These are phyloP conservation scores for Glomus cerebriforme DNA, from an alignment of 192 early-diverging fungal genomes.

Conservation along the genomic window DNA sequence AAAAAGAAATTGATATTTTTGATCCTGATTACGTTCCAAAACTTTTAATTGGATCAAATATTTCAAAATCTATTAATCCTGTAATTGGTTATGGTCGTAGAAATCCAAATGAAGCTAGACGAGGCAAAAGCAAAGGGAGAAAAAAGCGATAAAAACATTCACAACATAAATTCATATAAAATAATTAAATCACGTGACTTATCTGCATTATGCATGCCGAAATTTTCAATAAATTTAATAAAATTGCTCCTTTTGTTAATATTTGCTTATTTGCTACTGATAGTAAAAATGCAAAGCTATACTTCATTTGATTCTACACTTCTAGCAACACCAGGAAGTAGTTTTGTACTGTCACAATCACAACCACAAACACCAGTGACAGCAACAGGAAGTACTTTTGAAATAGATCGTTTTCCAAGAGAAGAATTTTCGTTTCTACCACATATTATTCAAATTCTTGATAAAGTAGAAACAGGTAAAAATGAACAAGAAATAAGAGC, in stretches of 20 bases:
- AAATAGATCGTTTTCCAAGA: constrained; percentile 15
- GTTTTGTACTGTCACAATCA: background rate
- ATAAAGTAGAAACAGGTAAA: constrained; percentile 2
- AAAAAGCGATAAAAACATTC: constrained; percentile 34
- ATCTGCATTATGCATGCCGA: too few relatives aligned
- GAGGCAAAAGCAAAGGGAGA: constrained; percentile 56
- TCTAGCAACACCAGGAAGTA: background rate
- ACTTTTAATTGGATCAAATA: constrained; percentile 46
- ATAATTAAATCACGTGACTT: too few relatives aligned
- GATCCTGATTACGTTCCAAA: constrained; percentile 69
- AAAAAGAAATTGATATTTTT: constrained; percentile 62
- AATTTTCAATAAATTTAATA: too few relatives aligned
- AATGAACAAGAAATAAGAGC: constrained; percentile 13
- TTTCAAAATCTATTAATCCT: constrained; percentile 59
- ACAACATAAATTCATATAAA: too few relatives aligned
- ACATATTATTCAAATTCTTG: constrained; percentile 14
- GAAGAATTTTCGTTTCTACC: constrained; percentile 21
- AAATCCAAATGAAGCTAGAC: constrained; percentile 63
- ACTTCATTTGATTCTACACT: background rate
- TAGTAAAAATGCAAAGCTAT: background rate
- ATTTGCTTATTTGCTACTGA: too few relatives aligned
- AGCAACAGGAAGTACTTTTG: background rate
- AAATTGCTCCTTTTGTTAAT: too few relatives aligned
- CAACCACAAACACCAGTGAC: background rate
- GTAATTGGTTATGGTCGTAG: constrained; percentile 67